Base-by-base conservation (phyloP, 495 filamentous ascomycete genomes). In the Hapsidospora chrysogenum region DNA sequence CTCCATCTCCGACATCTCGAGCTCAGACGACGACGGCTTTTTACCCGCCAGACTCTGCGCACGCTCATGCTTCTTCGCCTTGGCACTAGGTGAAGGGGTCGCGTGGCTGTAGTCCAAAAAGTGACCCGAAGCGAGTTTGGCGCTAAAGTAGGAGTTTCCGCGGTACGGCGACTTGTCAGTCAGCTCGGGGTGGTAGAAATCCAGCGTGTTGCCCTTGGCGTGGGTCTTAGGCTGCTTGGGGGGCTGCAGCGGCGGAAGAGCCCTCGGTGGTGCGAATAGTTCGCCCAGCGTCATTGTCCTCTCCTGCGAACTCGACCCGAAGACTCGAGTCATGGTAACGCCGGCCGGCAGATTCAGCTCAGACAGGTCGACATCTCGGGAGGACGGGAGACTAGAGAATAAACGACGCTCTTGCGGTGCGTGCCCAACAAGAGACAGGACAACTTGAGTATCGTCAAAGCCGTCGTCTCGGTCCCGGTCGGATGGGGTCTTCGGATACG, bases 321-420 rank as follows among this genome's bases (percentile, higher is more conserved):
- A 48, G 11, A 87, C 66, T 40, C 76, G 73, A 10, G 78, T 84
- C 8, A 72, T 63, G 7, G 63, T 68, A 20, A 93, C 75, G 19
- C 80, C 80, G 37, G 72, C 78, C 1, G 85, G 86, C 21, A 95
- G 52, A 10, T 58, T 63, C 10, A 53, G 63, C 37, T 85, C 81
- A 29, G 64, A 17, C 92, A 53, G 2, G 61, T 52, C 35, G 45
- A 53, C 14, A 64, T 32, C 7, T 48, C 40, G 23, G n/a, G 33
- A 26, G 20, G 17, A 16, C 20, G 33, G 77, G 17, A 85, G 56
- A 53, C 85, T 92, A 10, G 85, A 85, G 52, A 85, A 93, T 11
- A 93, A 61, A 36, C 87, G 82, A 43, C 74, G 79, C 10, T 76
- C 63, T 21, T 70, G 73, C 19, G 72, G 67, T n/a, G 75, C 74